Base-by-base conservation (phyloP, 352 stramenopile species). In the Pythium utonaiense region DNA sequence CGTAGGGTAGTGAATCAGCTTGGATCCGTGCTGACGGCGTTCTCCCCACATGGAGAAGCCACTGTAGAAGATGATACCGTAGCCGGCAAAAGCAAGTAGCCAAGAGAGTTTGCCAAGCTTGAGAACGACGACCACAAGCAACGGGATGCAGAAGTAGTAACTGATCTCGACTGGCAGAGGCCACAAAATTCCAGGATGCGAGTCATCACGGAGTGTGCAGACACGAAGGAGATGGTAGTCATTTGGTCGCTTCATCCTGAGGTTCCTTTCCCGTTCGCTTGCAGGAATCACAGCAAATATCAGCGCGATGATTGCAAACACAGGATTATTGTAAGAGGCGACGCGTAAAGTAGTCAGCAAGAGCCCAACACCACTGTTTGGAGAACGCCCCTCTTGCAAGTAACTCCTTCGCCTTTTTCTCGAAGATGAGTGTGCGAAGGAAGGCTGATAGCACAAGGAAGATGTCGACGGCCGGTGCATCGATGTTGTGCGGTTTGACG, bases 271-370 rank as follows among this genome's bases (percentile, higher is more conserved):
- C n/a, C n/a, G n/a, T n/a, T n/a, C n/a, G n/a, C n/a, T n/a, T n/a
- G n/a, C n/a, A n/a, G n/a, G n/a, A n/a, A n/a, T n/a, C n/a, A n/a
- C n/a, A n/a, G n/a, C n/a, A n/a, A n/a, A n/a, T n/a, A n/a, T n/a
- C n/a, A n/a, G n/a, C n/a, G n/a, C n/a, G n/a, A n/a, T n/a, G n/a
- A n/a, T n/a, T n/a, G n/a, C n/a, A n/a, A n/a, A n/a, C n/a, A n/a
- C n/a, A n/a, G n/a, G n/a, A n/a, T n/a, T n/a, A n/a, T n/a, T 74
- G 73, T 16, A 86, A 74, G 47, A 86, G 78, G 0, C 74, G 76
- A 42, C 81, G 81, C 24, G 54, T 66, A 47, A 78, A 73, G 54
- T 86, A 83, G 64, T 83, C 7, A 74, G 52, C 25, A 30, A n/a
- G 12, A 52, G 22, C 16, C 17, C 30, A n/a, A n/a, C n/a, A n/a